A percentile compares a stretch with the other conserved stretches of the same genome.
These are phyloP conservation scores for Cyberlindnera mrakii DNA, from an alignment of 805 yeast genomes.

Conservation along the genomic window DNA sequence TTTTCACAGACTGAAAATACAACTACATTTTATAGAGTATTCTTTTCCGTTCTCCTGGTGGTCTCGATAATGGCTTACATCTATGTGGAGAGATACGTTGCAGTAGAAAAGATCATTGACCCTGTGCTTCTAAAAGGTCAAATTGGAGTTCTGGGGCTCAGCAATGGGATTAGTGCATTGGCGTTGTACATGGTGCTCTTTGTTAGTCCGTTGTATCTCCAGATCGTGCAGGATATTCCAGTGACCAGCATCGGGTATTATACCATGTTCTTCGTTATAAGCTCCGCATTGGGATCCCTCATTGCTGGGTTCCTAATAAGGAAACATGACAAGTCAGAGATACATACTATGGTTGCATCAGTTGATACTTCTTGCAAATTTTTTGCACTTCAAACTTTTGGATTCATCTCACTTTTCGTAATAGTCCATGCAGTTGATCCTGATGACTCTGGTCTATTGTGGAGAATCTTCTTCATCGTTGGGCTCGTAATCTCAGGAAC, in stretches of 20 bases:
- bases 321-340: slow-evolving; percentile 17
- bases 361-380: slow-evolving; percentile 9
- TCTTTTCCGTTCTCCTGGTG: slow-evolving; percentile 10
- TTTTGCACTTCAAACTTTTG: slow-evolving; percentile 15
- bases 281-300: slow-evolving; percentile 34
- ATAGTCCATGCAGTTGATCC: slow-evolving; percentile 12
- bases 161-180: slow-evolving; percentile 32
- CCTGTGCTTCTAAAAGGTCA: slow-evolving; percentile 32
- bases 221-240: slow-evolving; percentile 34
- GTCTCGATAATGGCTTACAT: slow-evolving; percentile 20
- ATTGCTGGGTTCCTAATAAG: slow-evolving; percentile 30
- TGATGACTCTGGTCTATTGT: slow-evolving; percentile 3
- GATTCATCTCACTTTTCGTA: slow-evolving; percentile 12
- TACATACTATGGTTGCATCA: slow-evolving; percentile 19
- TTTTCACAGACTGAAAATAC: slow-evolving; percentile 24
- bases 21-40: slow-evolving; percentile 6
- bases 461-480: slow-evolving; percentile 20
- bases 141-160: slow-evolving; percentile 31
- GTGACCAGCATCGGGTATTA: slow-evolving; percentile 34
- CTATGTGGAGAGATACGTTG: slow-evolving; percentile 31
- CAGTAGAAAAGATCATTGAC: slow-evolving; percentile 36
- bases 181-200: slow-evolving; percentile 31
- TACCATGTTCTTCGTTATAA: slow-evolving; percentile 35
- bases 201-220: slow-evolving; percentile 36
- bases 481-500: slow-evolving; percentile 29